phyloP scores from a whole-genome alignment of 768 basidiomycete species.

The Tricholoma flavovirens region DNA sequence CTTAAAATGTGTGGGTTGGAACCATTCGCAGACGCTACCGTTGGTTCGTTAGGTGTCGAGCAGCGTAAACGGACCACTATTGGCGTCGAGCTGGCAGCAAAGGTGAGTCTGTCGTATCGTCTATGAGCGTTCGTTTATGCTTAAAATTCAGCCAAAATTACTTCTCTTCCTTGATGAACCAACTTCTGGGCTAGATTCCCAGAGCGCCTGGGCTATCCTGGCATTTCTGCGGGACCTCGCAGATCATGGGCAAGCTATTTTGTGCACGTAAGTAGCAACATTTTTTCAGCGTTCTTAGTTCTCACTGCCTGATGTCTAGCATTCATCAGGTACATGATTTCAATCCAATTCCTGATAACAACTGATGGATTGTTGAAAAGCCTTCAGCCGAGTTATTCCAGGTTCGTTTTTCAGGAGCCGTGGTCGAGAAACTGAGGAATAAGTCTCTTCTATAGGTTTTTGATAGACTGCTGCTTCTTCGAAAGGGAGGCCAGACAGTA shows the following conservation, averaged over 20 bases:
- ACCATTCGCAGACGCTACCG: slow-evolving; percentile 59
- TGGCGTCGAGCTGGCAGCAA: slow-evolving; percentile 82
- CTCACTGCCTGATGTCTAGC: slow-evolving; percentile 15
- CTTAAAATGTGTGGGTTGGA: slow-evolving; percentile 57
- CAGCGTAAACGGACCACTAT: slow-evolving; percentile 81
- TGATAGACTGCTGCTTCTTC: slow-evolving; percentile 71
- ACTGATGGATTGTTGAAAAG: slow-evolving; percentile 35
- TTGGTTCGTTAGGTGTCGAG: slow-evolving; percentile 64
- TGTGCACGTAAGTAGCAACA: slow-evolving; percentile 62
- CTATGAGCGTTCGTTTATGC: not conserved
- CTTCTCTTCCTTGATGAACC: slow-evolving; percentile 88
- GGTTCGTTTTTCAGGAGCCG: slow-evolving; percentile 14
- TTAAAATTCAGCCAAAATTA: slow-evolving; percentile 50
- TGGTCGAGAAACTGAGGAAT: not conserved
- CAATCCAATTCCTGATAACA: not conserved
- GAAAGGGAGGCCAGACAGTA: slow-evolving; percentile 70
- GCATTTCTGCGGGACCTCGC: slow-evolving; percentile 72
- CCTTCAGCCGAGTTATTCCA: slow-evolving; percentile 85
- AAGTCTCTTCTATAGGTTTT: slow-evolving; percentile 41
- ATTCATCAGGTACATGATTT: slow-evolving; percentile 34
- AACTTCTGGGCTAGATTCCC: slow-evolving; percentile 82
- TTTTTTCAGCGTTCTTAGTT: not conserved
- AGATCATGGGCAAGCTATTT: slow-evolving; percentile 77
- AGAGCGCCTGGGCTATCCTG: slow-evolving; percentile 81
- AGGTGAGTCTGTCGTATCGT: slow-evolving; percentile 35